Conservation (phyloP, 306 rosid genomes). For the Corylus americana region DNA sequence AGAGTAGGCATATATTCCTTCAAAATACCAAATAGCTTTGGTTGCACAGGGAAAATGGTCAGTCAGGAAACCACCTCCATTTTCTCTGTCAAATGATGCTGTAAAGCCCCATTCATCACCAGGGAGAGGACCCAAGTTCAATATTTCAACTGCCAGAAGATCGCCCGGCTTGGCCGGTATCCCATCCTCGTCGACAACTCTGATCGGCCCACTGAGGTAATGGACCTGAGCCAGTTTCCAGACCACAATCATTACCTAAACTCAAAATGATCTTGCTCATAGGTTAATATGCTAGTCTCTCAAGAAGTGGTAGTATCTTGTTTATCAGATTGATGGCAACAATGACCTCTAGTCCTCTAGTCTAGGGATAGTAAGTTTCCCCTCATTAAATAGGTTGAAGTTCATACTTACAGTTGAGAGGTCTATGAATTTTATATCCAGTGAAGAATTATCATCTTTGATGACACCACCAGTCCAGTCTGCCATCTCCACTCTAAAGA, state of each 20-base stretch:
- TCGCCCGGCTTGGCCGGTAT: constrained; percentile 83
- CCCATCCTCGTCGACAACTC: constrained; percentile 70
- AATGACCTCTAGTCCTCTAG: not conserved
- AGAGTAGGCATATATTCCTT: constrained; percentile 87
- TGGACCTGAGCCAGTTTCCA: constrained; percentile 51
- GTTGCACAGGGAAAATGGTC: constrained; percentile 87
- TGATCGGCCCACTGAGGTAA: constrained; percentile 81
- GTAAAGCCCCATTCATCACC: constrained; percentile 98
- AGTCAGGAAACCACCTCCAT: constrained; percentile 91
- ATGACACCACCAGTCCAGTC: constrained; percentile 84
- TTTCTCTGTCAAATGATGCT: constrained; percentile 90
- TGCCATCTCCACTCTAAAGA: constrained; percentile 76
- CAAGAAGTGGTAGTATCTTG: not conserved
- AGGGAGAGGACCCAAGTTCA: constrained; percentile 88
- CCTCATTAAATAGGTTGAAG: not conserved
- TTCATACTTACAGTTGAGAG: constrained; percentile 63
- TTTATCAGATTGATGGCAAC: not conserved
- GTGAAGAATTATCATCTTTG: constrained; percentile 65
- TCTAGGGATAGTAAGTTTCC: not conserved
- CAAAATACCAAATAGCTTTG: constrained; percentile 89
- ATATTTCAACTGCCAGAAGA: constrained; percentile 78
- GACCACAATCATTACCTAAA: constrained; percentile 9
- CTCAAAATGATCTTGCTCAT: not conserved
- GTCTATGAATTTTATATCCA: constrained; percentile 58
- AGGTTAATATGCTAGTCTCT: not conserved